Percentiles rank a stretch among this genome's conserved stretches.
These are phyloP conservation scores for Carallia brachiata DNA, from an alignment of 345 rosid genomes.

Conservation along the genomic window DNA sequence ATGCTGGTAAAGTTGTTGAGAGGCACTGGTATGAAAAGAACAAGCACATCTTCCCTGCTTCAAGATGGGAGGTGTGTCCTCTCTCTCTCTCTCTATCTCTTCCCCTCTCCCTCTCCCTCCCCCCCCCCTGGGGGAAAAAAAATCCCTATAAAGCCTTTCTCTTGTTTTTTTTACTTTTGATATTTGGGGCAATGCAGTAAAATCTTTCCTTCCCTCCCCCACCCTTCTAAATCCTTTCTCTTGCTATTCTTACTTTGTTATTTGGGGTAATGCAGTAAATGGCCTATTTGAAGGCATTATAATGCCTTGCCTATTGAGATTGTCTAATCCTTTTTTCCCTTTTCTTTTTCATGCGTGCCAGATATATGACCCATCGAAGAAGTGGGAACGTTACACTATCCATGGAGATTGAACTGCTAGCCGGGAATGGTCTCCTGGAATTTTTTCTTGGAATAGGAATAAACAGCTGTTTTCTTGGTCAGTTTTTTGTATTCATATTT, in stretches of 20 bases:
- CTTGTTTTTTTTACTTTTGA: no score
- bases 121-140: no score
- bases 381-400: constrained; percentile 95
- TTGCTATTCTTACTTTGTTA: no score
- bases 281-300: neutral
- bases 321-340: neutral
- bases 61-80: constrained; percentile 89
- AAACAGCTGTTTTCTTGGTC: no score
- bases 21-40: constrained; percentile 99
- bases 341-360: constrained; percentile 16
- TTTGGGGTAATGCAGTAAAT: neutral
- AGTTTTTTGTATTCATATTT: no score
- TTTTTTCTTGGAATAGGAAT: no score
- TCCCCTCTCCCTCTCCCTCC: no score
- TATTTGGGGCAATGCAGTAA: no score
- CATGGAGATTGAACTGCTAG: constrained; percentile 64
- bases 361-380: constrained; percentile 88
- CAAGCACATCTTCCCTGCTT: constrained; percentile 98
- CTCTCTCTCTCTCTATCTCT: neutral
- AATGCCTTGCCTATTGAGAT: neutral
- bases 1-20: constrained; percentile 99
- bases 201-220: no score
- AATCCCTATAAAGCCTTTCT: no score
- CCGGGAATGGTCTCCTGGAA: neutral
- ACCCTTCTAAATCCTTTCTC: no score